Conservation (phyloP, 495 filamentous ascomycete genomes). For the Aspergillus sclerotioniger region DNA sequence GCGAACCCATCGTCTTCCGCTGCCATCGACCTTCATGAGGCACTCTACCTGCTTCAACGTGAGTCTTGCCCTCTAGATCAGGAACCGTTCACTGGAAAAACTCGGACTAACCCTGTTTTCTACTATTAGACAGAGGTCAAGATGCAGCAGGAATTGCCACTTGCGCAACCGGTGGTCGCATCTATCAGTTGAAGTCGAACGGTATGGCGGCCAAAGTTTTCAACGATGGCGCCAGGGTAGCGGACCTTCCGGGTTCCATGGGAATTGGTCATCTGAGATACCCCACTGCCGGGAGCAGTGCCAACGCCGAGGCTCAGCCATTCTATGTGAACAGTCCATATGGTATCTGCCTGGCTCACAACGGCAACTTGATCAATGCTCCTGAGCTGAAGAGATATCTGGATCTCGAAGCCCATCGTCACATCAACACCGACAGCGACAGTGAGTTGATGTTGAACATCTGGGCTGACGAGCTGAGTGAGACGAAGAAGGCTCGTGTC, state of each 20-base stretch:
- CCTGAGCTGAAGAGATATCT: constrained; percentile 72
- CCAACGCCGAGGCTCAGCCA: constrained; percentile 58
- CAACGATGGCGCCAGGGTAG: constrained; percentile 68
- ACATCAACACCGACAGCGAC: constrained; percentile 96
- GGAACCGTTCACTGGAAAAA: not conserved
- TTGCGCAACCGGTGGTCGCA: constrained; percentile 72
- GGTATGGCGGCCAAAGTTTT: constrained; percentile 91
- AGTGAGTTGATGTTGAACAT: constrained; percentile 94
- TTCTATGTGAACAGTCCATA: constrained; percentile 95
- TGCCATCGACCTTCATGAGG: constrained; percentile 82
- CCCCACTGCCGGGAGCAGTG: constrained; percentile 85
- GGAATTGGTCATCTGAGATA: constrained; percentile 87
- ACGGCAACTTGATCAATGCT: constrained; percentile 96
- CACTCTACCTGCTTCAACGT: constrained; percentile 81
- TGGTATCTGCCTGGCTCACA: constrained; percentile 68
- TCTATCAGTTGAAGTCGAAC: constrained; percentile 90
- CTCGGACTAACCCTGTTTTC: not conserved
- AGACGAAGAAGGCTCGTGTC: constrained; percentile 94
- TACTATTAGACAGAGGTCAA: constrained; percentile 63
- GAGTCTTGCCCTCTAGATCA: constrained; percentile 23
- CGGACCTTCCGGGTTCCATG: constrained; percentile 84
- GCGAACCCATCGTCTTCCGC: constrained; percentile 63
- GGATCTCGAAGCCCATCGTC: constrained; percentile 85
- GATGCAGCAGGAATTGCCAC: constrained; percentile 88
- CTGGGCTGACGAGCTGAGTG: constrained; percentile 89